A percentile compares a stretch with the other conserved stretches of the same genome.
Evolutionary conservation across 179 eudicot species (phyloP).

Genomic region (Carnegiea gigantea): DNA sequence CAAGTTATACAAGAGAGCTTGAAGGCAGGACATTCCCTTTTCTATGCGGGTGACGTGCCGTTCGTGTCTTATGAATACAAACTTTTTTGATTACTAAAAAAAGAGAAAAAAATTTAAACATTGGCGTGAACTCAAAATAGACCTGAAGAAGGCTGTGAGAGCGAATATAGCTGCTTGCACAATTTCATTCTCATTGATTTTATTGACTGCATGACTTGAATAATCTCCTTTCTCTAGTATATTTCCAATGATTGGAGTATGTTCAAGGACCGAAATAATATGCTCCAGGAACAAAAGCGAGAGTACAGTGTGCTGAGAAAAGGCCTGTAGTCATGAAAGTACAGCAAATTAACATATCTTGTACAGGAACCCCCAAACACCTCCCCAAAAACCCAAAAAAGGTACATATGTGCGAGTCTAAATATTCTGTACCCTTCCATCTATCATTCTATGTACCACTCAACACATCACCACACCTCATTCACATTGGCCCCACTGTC

Average conservation of each 20-base stretch:
- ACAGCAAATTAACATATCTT: background rate
- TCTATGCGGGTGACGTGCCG: background rate
- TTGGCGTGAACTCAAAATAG: slow-evolving; percentile 2
- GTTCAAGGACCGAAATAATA: slow-evolving; percentile 65
- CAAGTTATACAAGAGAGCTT: background rate
- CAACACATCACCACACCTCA: background rate
- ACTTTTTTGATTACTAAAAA: background rate
- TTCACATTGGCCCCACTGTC: background rate
- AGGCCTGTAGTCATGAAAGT: slow-evolving; percentile 48
- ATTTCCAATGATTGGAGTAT: slow-evolving; percentile 48
- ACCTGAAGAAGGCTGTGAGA: slow-evolving; percentile 96
- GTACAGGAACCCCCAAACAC: too few species aligned
- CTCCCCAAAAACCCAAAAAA: too few species aligned
- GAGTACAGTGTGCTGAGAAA: slow-evolving; percentile 81
- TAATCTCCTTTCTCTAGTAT: slow-evolving; percentile 61
- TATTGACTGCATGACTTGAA: slow-evolving; percentile 41
- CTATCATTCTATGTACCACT: background rate
- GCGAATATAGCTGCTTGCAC: slow-evolving; percentile 87
- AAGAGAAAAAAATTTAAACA: background rate
- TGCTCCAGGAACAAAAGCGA: slow-evolving; percentile 82
- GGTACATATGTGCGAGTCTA: too few species aligned
- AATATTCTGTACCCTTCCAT: background rate
- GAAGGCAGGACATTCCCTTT: background rate
- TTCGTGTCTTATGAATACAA: background rate
- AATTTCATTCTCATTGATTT: slow-evolving; percentile 48